A percentile compares a stretch with the other conserved stretches of the same genome.
Evolutionary conservation across 805 yeast genomes (phyloP).

Genomic region (Ogataea saltuana): DNA sequence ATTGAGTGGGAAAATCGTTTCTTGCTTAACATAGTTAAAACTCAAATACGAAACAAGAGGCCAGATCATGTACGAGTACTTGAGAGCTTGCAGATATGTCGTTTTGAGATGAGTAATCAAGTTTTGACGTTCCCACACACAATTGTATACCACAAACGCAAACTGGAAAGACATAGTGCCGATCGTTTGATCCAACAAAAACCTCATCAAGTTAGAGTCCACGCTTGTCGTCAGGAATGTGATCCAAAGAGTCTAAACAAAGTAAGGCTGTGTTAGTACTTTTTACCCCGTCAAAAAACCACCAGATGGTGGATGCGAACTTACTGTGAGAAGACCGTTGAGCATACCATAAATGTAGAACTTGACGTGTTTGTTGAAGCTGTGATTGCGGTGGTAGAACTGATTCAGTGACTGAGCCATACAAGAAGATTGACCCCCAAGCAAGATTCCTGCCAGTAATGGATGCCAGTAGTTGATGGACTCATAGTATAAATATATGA

Average conservation of each 20-base stretch:
- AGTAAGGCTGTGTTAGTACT: slow-evolving; percentile 8
- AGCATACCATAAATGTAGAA: slow-evolving; percentile 61
- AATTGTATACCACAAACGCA: slow-evolving; percentile 47
- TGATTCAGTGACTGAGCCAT: slow-evolving; percentile 35
- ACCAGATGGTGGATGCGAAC: no score
- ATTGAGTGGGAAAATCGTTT: slow-evolving; percentile 57
- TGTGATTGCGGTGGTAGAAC: slow-evolving; percentile 26
- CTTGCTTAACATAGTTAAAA: slow-evolving; percentile 49
- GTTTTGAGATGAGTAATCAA: slow-evolving; percentile 35
- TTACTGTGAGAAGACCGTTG: slow-evolving; percentile 51
- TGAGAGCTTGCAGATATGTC: slow-evolving; percentile 48
- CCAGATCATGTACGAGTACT: slow-evolving; percentile 58
- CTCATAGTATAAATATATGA: slow-evolving; percentile 30
- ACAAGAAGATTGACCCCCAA: slow-evolving; percentile 32
- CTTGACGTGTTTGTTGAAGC: slow-evolving; percentile 39
- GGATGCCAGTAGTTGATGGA: slow-evolving; percentile 27
- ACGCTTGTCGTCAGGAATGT: slow-evolving; percentile 42
- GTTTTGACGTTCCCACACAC: slow-evolving; percentile 56
- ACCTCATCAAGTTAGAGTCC: slow-evolving; percentile 40
- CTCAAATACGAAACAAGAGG: slow-evolving; percentile 54
- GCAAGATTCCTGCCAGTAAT: slow-evolving; percentile 26
- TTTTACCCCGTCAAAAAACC: not conserved
- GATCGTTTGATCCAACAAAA: slow-evolving; percentile 52
- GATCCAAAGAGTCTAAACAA: slow-evolving; percentile 46
- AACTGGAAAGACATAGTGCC: slow-evolving; percentile 60